Base-by-base conservation (phyloP, 2,329 filamentous ascomycete genomes). In the Lasiodiplodia sp. region DNA sequence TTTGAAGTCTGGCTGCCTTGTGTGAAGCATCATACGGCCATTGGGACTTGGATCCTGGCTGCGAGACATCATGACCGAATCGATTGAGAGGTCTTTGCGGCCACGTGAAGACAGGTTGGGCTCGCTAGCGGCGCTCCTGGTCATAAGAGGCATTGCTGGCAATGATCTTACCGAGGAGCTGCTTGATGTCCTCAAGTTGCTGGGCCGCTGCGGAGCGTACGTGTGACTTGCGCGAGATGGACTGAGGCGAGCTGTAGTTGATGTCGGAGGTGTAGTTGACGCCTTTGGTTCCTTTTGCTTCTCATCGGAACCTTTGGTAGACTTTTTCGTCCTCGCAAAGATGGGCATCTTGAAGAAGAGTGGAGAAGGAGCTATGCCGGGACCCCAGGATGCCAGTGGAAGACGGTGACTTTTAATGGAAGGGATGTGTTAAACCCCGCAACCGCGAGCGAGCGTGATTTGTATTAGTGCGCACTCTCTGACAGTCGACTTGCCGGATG, bases 321-420 rank as follows among this genome's bases (percentile, higher is more conserved):
- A 28, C n/a, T 58, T 58, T 71, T 74, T 79, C 64, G 75, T 67
- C 66, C 73, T 76, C 4, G 75, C 75, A 67, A 78, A 76, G 55
- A 77, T 73, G 23, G 77, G 71, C 78, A 80, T 79, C 47, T 47
- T 55, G 40, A 47, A 14, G 8, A 12, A 56, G 0, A 47, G 57
- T 34, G 51, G 12, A 49, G 55, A 49, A 34, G 63, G 12, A 21
- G 38, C 38, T 53, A 28, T n/a, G 14, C 37, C 7, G 28, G 6
- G 12, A 38, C 7, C 3, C 53, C 34, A 21, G 51, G 8, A 56
- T 31, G n/a, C 5, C 37, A n/a, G 10, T 12, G 49, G 34, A 23
- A 12, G 63, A 21, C 18, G 53, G 5, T 58, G 38, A 55, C 23
- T 40, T 47, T 21, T 21, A 23, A 21, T n/a, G n/a, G 63, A 40